Percentiles rank a stretch among this genome's conserved stretches.
phyloP scores from a whole-genome alignment of 1,284 basidiomycete genomes.

The Psilocybe mexicana region DNA sequence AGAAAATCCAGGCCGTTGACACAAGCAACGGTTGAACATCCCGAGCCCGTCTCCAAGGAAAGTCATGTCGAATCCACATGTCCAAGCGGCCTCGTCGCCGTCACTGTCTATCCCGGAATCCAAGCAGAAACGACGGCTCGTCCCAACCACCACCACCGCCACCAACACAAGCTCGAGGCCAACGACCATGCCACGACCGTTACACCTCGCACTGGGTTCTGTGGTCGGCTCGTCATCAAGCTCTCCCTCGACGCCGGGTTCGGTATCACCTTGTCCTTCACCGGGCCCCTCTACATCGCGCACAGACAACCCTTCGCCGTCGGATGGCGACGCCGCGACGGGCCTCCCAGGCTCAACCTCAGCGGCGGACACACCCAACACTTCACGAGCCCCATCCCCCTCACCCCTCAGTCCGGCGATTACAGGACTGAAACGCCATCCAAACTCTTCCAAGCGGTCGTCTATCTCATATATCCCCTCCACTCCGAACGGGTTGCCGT shows the following conservation, averaged over 20 bases:
- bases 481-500: slow-evolving; percentile 19
- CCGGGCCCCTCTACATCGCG: not conserved
- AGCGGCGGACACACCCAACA: not conserved
- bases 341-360: not conserved
- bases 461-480: slow-evolving; percentile 60
- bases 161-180: not conserved
- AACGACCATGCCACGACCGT: slow-evolving; percentile 15
- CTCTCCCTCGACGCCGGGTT: slow-evolving; percentile 9
- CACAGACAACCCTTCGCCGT: not conserved
- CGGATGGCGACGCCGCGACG: not conserved
- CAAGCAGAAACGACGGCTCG: not conserved
- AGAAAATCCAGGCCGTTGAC: not conserved
- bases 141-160: slow-evolving; percentile 1
- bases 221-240: slow-evolving; percentile 11
- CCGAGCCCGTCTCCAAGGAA: not conserved
- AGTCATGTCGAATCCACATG: not conserved
- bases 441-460: slow-evolving; percentile 43
- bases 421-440: slow-evolving; percentile 7
- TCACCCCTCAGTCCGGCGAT: slow-evolving; percentile 15
- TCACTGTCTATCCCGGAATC: not conserved
- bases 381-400: slow-evolving; percentile 4
- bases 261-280: not conserved
- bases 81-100: not conserved
- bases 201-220: slow-evolving; percentile 22
- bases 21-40: not conserved